These are phyloP conservation scores for Pachyrhizus erosus DNA, from an alignment of 306 rosid genomes.

Conservation along the genomic window DNA sequence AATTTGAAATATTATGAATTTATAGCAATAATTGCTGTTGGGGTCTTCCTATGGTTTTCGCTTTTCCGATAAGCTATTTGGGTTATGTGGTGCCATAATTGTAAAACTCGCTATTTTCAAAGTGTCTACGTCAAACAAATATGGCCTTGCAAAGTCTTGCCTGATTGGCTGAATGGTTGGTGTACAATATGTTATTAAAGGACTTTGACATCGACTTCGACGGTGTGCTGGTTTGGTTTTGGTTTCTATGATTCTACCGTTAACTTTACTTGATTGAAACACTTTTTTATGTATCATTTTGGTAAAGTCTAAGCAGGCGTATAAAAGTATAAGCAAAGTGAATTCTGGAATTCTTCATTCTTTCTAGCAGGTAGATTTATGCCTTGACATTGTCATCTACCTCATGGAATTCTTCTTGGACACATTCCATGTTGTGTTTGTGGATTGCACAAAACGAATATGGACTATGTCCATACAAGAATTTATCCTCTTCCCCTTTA, in stretches of 20 bases:
- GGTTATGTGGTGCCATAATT: constrained; percentile 34
- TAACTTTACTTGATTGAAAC: constrained; percentile 36
- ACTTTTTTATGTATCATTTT: not conserved
- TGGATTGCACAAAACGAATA: not conserved
- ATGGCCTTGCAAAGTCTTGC: not conserved
- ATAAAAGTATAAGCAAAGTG: not conserved
- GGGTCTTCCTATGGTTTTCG: not conserved
- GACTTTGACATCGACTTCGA: constrained; percentile 6
- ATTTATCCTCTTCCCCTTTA: constrained; percentile 17
- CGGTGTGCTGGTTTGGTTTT: constrained; percentile 22
- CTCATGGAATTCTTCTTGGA: constrained; percentile 16
- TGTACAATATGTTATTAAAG: not conserved
- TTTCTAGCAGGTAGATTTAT: not conserved
- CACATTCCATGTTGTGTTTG: constrained; percentile 8
- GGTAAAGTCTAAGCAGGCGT: not conserved
- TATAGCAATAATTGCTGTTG: not conserved
- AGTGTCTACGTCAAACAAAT: constrained; percentile 28
- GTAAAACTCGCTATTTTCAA: not conserved
- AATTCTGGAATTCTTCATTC: not conserved
- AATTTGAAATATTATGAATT: constrained; percentile 19
- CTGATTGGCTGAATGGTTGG: constrained; percentile 28
- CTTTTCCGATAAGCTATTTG: constrained; percentile 11
- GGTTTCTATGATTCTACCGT: not conserved
- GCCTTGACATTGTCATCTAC: constrained; percentile 16
- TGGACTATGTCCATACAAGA: not conserved